Base-by-base conservation (phyloP, 306 rosid species). In the Delonix regia region DNA sequence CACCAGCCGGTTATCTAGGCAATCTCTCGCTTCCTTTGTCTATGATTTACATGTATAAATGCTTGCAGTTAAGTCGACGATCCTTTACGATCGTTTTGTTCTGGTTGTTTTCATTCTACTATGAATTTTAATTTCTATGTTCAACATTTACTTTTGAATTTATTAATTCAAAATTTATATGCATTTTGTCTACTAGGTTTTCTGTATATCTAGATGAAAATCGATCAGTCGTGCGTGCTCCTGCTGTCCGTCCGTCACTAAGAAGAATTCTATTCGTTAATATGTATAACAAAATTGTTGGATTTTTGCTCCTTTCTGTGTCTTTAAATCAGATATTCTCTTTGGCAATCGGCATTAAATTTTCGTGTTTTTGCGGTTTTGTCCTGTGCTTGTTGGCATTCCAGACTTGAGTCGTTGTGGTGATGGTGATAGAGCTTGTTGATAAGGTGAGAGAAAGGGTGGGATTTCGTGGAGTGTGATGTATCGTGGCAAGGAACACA, bases 401-500 rank as follows among this genome's bases (percentile, higher is more conserved):
- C 48, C 47, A 42, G 45, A 44, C 34, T 19, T 41, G 51, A 22
- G 52, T 81, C 65, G 21, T 52, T 21, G 51, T 24, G 73, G 71
- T 70, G 73, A 45, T 76, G 84, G 74, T 51, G 36, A 60, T 51
- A 67, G 80, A 77, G 82, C 53, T 78, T 24, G 81, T 51, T 55
- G 79, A 38, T 76, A 62, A 73, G 73, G 74, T 55, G 77, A 72
- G 52, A 55, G 47, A n/a, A 53, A 36, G 33, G 14, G 52, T 16
- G 75, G 16, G 76, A 39, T 80, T 71, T 33, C 30, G 86, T 82
- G 77, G 83, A 71, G 56, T 75, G 83, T 86, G 87, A 86, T 93
- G 97, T 71, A 80, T 87, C 82, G 90, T 85, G 82, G 87, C 51
- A 83, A 63, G 57, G 90, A 78, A 73, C 88, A 76, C 11, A 86